These are phyloP conservation scores for Aspergillus campestris DNA, from an alignment of 495 filamentous ascomycete genomes.

Conservation along the genomic window DNA sequence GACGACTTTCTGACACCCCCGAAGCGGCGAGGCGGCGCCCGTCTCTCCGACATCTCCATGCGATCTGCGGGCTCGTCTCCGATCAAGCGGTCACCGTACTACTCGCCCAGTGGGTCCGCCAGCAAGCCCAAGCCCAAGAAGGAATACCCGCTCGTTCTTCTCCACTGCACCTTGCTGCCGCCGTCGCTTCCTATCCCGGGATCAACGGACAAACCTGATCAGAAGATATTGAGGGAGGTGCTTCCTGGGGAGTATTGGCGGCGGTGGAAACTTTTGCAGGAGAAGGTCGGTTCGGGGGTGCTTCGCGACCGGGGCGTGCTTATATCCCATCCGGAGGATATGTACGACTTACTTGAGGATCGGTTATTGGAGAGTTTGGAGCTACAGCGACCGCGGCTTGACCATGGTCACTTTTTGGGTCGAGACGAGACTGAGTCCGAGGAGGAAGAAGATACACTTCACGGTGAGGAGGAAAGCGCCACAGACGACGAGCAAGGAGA, in stretches of 20 bases:
- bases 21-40: constrained; percentile 21
- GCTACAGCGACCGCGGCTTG: constrained; percentile 59
- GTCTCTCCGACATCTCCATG: constrained; percentile 20
- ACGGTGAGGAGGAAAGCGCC: constrained; percentile 19
- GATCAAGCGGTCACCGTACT: constrained; percentile 31
- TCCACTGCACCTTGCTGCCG: constrained; percentile 79
- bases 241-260: constrained; percentile 52
- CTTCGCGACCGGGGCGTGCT: constrained; percentile 72
- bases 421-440: constrained; percentile 34
- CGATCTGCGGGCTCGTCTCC: constrained; percentile 29
- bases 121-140: constrained; percentile 50
- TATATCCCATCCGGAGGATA: constrained; percentile 79
- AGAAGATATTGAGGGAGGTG: constrained; percentile 46
- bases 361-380: constrained; percentile 82
- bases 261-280: constrained; percentile 66
- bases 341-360: constrained; percentile 89
- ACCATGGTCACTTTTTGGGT: constrained; percentile 64
- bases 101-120: constrained; percentile 37
- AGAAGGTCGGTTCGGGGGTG: constrained; percentile 65
- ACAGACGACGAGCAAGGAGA: constrained; percentile 33
- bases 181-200: constrained; percentile 60
- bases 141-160: constrained; percentile 69
- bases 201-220: constrained; percentile 30
- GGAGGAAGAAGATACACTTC: constrained; percentile 19
- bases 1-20: constrained; percentile 31